Evolutionary conservation across 2,329 filamentous ascomycete species (phyloP).

Genomic region (Tothia fuscella): DNA sequence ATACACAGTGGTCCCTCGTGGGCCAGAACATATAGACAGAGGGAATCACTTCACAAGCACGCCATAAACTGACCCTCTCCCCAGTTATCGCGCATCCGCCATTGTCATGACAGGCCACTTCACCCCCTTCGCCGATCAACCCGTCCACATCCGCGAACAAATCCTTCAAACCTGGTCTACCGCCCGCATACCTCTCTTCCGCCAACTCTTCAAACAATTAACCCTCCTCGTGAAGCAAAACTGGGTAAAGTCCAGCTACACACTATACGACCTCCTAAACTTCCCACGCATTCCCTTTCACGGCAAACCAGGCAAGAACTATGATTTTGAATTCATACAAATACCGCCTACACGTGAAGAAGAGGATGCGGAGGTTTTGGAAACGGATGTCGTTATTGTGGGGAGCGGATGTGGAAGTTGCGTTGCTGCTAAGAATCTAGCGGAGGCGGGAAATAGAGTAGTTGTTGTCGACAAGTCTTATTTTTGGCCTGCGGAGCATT

Average conservation of each 20-base stretch:
- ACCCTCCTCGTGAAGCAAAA: constrained; percentile 41
- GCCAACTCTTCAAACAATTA: constrained; percentile 44
- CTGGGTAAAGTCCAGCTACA: constrained; percentile 44
- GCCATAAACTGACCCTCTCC: constrained; percentile 4
- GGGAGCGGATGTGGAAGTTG: constrained; percentile 80
- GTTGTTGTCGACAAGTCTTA: constrained; percentile 76
- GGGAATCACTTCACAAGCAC: too few relatives aligned
- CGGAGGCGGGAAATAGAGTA: constrained; percentile 63
- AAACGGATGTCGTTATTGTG: constrained; percentile 74
- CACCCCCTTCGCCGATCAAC: constrained; percentile 49
- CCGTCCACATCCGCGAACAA: constrained; percentile 45
- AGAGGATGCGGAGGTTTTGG: constrained; percentile 48
- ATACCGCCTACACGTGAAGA: constrained; percentile 38
- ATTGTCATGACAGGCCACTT: constrained; percentile 56
- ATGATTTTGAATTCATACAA: constrained; percentile 51
- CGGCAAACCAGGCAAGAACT: constrained; percentile 39
- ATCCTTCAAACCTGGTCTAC: constrained; percentile 52
- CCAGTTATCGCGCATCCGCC: constrained; percentile 50
- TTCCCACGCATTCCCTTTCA: constrained; percentile 46
- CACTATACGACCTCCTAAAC: constrained; percentile 43
- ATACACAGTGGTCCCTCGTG: too few relatives aligned
- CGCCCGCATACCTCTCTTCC: constrained; percentile 44
- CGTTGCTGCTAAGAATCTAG: constrained; percentile 68
- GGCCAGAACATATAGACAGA: not conserved
- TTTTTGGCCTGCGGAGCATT: constrained; percentile 57